Conservation (phyloP, 2,329 filamentous ascomycete genomes). For the Aspergillus awamori region DNA sequence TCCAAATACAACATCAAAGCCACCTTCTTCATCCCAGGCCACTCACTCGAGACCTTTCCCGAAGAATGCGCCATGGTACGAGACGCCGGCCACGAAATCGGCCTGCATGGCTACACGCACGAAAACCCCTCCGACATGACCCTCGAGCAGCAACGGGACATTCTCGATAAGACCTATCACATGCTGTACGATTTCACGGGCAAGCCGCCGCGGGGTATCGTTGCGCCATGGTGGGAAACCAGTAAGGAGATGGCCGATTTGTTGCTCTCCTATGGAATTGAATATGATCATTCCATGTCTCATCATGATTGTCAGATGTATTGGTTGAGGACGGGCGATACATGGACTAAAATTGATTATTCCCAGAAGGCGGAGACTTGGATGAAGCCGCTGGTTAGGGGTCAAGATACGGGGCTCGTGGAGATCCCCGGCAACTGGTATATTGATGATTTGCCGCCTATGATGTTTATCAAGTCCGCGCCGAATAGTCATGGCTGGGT, state of each 20-base stretch:
- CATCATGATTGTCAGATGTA: constrained; percentile 52
- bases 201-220: constrained; percentile 72
- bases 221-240: constrained; percentile 77
- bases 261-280: constrained; percentile 47
- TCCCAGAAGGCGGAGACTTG: constrained; percentile 45
- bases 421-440: constrained; percentile 52
- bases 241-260: constrained; percentile 64
- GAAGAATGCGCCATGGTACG: constrained; percentile 65
- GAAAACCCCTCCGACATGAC: constrained; percentile 75
- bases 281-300: constrained; percentile 50
- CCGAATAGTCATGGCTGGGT: constrained; percentile 62
- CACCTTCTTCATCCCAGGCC: constrained; percentile 67
- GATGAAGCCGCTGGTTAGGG: constrained; percentile 55
- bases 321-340: constrained; percentile 47
- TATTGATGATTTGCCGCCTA: constrained; percentile 48
- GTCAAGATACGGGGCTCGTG: constrained; percentile 44
- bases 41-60: constrained; percentile 67
- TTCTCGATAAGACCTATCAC: constrained; percentile 75
- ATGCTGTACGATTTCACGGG: constrained; percentile 74
- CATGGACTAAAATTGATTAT: constrained; percentile 52
- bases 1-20: constrained; percentile 72
- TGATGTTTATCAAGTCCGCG: constrained; percentile 52
- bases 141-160: constrained; percentile 72
- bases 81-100: constrained; percentile 67
- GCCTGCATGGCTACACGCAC: constrained; percentile 72